phyloP scores from a whole-genome alignment of 129 eudicot genomes.

The Escallonia rubra region DNA sequence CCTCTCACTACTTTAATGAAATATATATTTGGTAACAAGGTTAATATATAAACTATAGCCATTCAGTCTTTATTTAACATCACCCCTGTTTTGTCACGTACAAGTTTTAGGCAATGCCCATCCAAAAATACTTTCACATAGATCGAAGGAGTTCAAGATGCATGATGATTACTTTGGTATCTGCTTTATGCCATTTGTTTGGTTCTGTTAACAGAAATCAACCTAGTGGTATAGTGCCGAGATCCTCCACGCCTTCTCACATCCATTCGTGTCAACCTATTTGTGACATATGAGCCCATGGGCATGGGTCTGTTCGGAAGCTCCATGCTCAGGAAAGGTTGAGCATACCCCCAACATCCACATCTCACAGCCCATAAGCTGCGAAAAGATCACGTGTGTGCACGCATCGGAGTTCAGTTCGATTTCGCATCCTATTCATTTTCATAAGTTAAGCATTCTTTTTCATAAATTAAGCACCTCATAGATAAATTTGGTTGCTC shows the following conservation, averaged over 20 bases:
- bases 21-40: not conserved
- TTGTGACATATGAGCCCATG: conserved; percentile 1
- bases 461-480: not conserved
- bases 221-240: not conserved
- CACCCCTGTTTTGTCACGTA: not conserved
- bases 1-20: conserved; percentile 8
- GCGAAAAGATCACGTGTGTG: not conserved
- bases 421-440: too few species aligned
- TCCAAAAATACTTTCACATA: conserved; percentile 1
- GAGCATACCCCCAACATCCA: not conserved
- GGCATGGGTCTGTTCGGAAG: conserved; percentile 1
- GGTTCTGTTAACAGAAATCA: not conserved
- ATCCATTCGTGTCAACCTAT: not conserved
- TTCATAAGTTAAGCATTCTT: too few species aligned
- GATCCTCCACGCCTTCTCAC: conserved; percentile 8
- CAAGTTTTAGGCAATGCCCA: not conserved
- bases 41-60: not conserved
- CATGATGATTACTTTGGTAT: not conserved
- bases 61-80: not conserved
- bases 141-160: not conserved
- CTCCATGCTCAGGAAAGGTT: not conserved
- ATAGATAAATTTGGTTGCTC: not conserved
- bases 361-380: not conserved
- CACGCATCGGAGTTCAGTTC: not conserved
- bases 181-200: not conserved